Evolutionary conservation across 371 early-diverging fungal species (phyloP).

Genomic region (Choanephora cucurbitarum): DNA sequence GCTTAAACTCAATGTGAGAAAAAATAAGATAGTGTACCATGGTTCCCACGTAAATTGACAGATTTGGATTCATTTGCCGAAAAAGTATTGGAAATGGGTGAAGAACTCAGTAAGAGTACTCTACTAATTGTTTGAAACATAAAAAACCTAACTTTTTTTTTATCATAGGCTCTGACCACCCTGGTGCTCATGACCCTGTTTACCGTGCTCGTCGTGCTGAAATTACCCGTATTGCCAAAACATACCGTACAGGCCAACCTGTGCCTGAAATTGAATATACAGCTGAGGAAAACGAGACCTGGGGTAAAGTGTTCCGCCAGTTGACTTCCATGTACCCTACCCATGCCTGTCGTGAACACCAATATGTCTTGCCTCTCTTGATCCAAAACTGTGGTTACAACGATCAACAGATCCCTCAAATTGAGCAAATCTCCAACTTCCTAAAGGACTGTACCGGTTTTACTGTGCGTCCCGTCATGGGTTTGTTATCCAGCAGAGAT

Average conservation of each 20-base stretch:
- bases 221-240: slow-evolving; percentile 87
- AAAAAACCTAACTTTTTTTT: too few species aligned
- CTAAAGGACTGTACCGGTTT: slow-evolving; percentile 97
- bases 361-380: slow-evolving; percentile 88
- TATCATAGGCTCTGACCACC: slow-evolving; percentile 83
- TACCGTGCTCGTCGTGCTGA: slow-evolving; percentile 88
- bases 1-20: slow-evolving; percentile 15
- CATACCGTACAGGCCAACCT: slow-evolving; percentile 79
- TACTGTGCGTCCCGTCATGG: slow-evolving; percentile 95
- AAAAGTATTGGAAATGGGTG: slow-evolving; percentile 92
- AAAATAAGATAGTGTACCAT: slow-evolving; percentile 64
- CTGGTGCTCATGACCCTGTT: slow-evolving; percentile 87
- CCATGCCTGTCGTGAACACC: slow-evolving; percentile 92
- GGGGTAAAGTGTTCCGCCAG: slow-evolving; percentile 82
- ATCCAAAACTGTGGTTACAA: slow-evolving; percentile 92
- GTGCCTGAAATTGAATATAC: slow-evolving; percentile 91
- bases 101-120: slow-evolving; percentile 76
- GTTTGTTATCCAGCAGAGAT: slow-evolving; percentile 89
- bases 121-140: too few species aligned
- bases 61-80: slow-evolving; percentile 95
- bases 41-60: slow-evolving; percentile 94
- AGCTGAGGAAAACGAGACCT: slow-evolving; percentile 78
- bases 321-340: slow-evolving; percentile 79
- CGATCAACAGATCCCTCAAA: slow-evolving; percentile 86
- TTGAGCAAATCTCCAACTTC: slow-evolving; percentile 89